Base-by-base conservation (phyloP, 31 red algal genomes). In the Odonthalia washingtoniensis region DNA sequence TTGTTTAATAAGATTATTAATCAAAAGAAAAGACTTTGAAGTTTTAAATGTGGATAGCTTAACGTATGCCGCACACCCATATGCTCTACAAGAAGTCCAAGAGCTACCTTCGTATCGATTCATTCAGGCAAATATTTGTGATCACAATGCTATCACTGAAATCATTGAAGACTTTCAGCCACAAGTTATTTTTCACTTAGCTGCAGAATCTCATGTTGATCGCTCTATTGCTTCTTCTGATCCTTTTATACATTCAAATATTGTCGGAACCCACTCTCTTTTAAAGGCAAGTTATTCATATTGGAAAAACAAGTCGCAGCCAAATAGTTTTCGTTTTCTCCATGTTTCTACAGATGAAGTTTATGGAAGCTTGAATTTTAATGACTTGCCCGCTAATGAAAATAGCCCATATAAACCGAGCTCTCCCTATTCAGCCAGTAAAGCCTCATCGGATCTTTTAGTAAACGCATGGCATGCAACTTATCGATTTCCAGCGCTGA, bases 261-360 rank as follows among this genome's bases (percentile, higher is more conserved):
- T 75, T 39, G 72, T 75, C 39, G 72, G 72, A 39, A 75, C 72
- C 31, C 31, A 35, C 31, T 32, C 39, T 75, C 38, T 75, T 32
- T 41, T 75, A 40, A 42, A 41, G 31, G 72, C 72, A 28, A 42
- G 35, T 40, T 41, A 39, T 28, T 28, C 32, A 75, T 75, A 75
- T 39, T 75, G 72, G 72, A 75, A 75, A 37, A 28, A 28, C 39
- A 75, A 28, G 39, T 28, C n/a, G 32, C 26, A 75, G 38, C 26
- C 26, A 39, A 40, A 37, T 40, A 39, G 26, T 40, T 75, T 75
- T 39, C 32, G 39, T 28, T 75, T 75, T 42, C 34, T 75, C 72
- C 72, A 75, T 75, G 72, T 75, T 42, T 75, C 72, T 40, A 75
- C 72, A 28, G 72, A 75, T 75, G 72, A 75, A 75, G 72, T 75